Base-by-base conservation (phyloP, 371 early-diverging fungal genomes). In the Mucor circinelloides region DNA sequence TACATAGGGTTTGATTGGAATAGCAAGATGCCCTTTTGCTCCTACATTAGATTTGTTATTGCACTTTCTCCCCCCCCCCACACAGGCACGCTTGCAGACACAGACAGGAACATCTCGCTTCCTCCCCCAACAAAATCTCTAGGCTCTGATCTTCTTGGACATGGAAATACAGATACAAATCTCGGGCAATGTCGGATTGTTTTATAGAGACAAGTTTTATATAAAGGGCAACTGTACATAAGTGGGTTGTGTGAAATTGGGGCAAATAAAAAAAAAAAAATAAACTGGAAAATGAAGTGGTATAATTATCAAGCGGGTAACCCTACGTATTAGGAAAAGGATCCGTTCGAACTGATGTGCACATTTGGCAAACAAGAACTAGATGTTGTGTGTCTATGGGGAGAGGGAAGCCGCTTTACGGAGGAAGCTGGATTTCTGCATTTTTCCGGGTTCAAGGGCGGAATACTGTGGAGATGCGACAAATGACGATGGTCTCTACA, bases 271-370 rank as follows among this genome's bases (percentile, higher is more conserved):
- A 38, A 38, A 42, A 52, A 52, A 27, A 44, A 44, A 44, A 44
- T 7, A 44, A 19, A 6, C 5, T 52, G 52, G 23, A 52, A 52
- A 52, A 52, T 52, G 27, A 44, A 44, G 44, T 44, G 55, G 55
- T 55, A 55, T 55, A 55, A 55, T 55, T 55, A 30, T 27, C 28
- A 31, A 55, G 55, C 55, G 55, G 55, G 28, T 55, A 27, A 31
- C 25, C 0, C 30, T 27, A 27, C 55, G 55, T 55, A 55, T 55
- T n/a, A 55, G 55, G 55, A 30, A 55, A 50, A 19, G 50, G 50
- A 31, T 55, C 55, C 31, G 31, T 30, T 19, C 55, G 19, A 31
- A 27, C 17, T 31, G 55, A 27, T 55, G 17, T 48, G n/a, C n/a
- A 31, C 15, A 23, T 52, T 52, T 13, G 25, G 8, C 31, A 31